Base-by-base conservation (phyloP, 805 yeast species). In the Ogataea thermomethanolica region DNA sequence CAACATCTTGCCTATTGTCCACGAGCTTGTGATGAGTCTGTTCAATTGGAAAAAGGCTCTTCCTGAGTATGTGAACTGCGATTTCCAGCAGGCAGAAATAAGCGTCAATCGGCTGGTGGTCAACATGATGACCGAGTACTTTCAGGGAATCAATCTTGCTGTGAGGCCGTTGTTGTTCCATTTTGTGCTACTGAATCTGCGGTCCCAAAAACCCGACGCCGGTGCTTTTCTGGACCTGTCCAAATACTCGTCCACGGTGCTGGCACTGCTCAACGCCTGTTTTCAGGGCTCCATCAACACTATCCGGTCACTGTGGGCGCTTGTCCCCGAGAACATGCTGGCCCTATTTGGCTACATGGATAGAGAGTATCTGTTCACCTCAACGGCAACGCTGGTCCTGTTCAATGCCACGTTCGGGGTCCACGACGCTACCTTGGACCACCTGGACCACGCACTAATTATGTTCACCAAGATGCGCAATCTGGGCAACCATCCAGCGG, bases 301-400 rank as follows among this genome's bases (percentile, higher is more conserved):
- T 0, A 76, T 84, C 28, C 68, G 86, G 47, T 77, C 84, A 0
- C 64, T 84, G 3, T 84, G 91, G 91, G 79, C 83, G 0, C 64
- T 84, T 33, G 67, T 81, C 56, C 86, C 84, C 0, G 84, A 81
- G 41, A 83, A 82, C 49, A 81, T 82, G 88, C 81, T 84, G n/a
- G 91, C 95, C 0, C 61, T 84, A 31, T 84, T 84, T 63, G 93
- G 95, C 2, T 84, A 86, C 69, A 84, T 84, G 91, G 95, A 84
- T 56, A 69, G 95, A 51, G 95, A 84, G 54, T 84, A 84, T 55
- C 64, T 84, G 17, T 84, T 83, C 58, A 84, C 89, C 0, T 77
- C 90, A 0, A 79, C 90, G 3, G 83, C 85, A 5, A 84, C 93
- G 0, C 62, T 84, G 33, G 76, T 84, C 11, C 65, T 84, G 29